These are phyloP conservation scores for Trametopsis cervina DNA, from an alignment of 768 basidiomycete species.

Conservation along the genomic window DNA sequence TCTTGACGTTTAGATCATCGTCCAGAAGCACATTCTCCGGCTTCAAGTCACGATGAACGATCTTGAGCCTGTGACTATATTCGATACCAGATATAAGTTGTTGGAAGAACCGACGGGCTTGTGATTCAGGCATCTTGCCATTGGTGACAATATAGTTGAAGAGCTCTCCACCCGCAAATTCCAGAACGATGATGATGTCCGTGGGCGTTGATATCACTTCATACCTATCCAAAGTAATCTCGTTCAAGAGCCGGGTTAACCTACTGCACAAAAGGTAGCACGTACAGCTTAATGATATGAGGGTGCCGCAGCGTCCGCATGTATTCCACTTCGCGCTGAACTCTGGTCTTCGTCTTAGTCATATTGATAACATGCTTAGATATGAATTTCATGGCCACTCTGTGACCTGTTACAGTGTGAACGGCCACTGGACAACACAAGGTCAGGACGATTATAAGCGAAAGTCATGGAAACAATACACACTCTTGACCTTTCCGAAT, in stretches of 20 bases:
- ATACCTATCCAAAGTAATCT: constrained; percentile 38
- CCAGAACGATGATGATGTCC: constrained; percentile 97
- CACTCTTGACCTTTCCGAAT: constrained; percentile 99
- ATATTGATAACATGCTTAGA: constrained; percentile 89
- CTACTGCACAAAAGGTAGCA: constrained; percentile 14
- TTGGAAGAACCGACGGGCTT: constrained; percentile 93
- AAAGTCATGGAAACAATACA: constrained; percentile 28
- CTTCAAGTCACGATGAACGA: constrained; percentile 97
- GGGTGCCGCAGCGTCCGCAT: constrained; percentile 91
- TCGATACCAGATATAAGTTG: constrained; percentile 97
- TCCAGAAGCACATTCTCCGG: constrained; percentile 92
- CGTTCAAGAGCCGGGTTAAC: background rate
- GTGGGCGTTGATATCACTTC: constrained; percentile 89
- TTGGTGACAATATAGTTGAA: constrained; percentile 98
- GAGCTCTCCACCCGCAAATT: constrained; percentile 92
- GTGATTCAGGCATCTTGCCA: constrained; percentile 83
- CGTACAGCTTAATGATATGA: constrained; percentile 96
- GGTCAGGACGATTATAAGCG: constrained; percentile 10
- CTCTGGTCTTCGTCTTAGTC: constrained; percentile 87
- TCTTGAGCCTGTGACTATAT: constrained; percentile 93
- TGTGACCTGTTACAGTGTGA: constrained; percentile 91
- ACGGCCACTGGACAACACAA: constrained; percentile 61
- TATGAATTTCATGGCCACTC: constrained; percentile 97
- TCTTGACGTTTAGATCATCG: constrained; percentile 87
- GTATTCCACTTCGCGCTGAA: constrained; percentile 95